Conservation (phyloP, 148 eudicot genomes). For the Chenopodium suecicum region DNA sequence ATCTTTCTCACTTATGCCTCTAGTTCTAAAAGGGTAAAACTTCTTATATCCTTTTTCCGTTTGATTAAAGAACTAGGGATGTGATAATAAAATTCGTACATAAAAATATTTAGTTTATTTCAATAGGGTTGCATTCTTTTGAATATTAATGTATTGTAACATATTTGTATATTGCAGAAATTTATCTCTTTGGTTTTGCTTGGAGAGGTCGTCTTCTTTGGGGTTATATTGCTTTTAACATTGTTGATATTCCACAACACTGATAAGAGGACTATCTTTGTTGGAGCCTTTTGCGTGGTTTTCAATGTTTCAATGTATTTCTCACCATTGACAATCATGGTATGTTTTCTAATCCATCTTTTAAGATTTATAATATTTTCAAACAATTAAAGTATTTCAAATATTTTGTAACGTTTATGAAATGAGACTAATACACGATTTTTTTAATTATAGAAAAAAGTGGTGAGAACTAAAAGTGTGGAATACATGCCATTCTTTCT, state of each 20-base stretch:
- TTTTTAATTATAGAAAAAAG: conserved; percentile 37
- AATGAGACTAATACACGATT: no score
- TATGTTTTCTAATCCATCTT: conserved; percentile 15
- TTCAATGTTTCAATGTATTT: conserved; percentile 64
- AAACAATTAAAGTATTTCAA: no score
- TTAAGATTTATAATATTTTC: no score
- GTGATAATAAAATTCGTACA: no score
- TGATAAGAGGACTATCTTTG: conserved; percentile 41
- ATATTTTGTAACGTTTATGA: no score
- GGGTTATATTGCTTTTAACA: conserved; percentile 30
- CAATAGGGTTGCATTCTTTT: no score
- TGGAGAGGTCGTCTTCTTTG: conserved; percentile 38
- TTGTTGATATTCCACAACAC: conserved; percentile 38
- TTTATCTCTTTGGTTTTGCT: conserved; percentile 32
- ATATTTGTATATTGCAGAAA: conserved; percentile 35
- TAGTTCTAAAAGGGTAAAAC: conserved; percentile 41
- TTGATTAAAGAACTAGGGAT: no score
- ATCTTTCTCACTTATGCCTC: conserved; percentile 55
- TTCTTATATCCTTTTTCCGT: neutral
- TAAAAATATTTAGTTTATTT: no score
- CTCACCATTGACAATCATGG: conserved; percentile 68
- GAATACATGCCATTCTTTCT: conserved; percentile 81
- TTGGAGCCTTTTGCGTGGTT: conserved; percentile 58
- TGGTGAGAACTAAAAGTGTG: conserved; percentile 74
- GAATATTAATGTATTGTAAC: no score